These are phyloP conservation scores for Hyphopichia fennica DNA, from an alignment of 1,139 yeast species.

Conservation along the genomic window DNA sequence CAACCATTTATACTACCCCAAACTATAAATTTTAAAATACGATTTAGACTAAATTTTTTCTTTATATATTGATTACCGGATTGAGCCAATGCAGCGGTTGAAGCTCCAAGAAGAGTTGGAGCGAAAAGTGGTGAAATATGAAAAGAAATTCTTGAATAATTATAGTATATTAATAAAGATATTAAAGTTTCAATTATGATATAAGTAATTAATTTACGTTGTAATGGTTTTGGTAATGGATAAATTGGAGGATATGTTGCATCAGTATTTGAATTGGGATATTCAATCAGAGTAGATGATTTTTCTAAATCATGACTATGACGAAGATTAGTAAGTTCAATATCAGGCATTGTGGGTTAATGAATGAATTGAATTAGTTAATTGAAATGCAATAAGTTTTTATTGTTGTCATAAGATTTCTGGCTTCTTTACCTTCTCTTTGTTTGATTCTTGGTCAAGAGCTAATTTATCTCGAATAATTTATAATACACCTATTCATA, in stretches of 20 bases:
- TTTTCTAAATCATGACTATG: slow-evolving; percentile 6
- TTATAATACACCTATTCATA: no score
- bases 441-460: no score
- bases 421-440: no score
- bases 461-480: no score
- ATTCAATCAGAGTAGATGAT: slow-evolving; percentile 3
- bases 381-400: no score
- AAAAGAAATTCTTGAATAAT: slow-evolving; percentile 22
- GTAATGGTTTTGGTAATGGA: slow-evolving; percentile 18
- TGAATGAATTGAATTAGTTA: no score
- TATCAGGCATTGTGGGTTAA: slow-evolving; percentile 6
- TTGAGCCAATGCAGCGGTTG: slow-evolving; percentile 60
- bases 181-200: slow-evolving; percentile 24
- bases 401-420: no score
- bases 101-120: slow-evolving; percentile 45
- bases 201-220: slow-evolving; percentile 13
- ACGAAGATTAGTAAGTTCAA: slow-evolving; percentile 3
- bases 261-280: slow-evolving; percentile 5
- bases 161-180: slow-evolving; percentile 25
- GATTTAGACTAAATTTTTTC: slow-evolving; percentile 38
- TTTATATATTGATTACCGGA: slow-evolving; percentile 51
- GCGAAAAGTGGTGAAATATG: slow-evolving; percentile 30
- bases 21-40: slow-evolving; percentile 48
- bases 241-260: slow-evolving; percentile 15
- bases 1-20: slow-evolving; percentile 68